Conservation (phyloP, 306 rosid genomes). For the barrel medic (Medicago truncatula) region DNA sequence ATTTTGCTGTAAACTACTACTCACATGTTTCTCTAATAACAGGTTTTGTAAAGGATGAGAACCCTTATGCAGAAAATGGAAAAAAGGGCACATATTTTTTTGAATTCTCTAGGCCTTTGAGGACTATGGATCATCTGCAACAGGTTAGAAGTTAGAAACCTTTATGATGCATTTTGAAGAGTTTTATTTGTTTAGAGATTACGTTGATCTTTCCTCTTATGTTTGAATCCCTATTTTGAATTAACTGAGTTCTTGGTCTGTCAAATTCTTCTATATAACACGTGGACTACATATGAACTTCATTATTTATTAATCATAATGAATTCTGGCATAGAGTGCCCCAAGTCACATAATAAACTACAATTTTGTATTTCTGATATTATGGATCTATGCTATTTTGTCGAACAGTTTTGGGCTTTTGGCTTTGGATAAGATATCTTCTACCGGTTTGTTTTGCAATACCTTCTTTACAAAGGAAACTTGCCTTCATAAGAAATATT, state of each 20-base stretch:
- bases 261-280: constrained; percentile 29
- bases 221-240: background rate
- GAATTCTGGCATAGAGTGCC: background rate
- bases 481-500: constrained; percentile 22
- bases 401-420: constrained; percentile 28
- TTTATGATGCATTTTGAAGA: constrained; percentile 35
- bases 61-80: constrained; percentile 79
- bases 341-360: constrained; percentile 13
- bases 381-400: constrained; percentile 7
- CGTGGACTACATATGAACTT: constrained; percentile 5
- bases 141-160: constrained; percentile 74
- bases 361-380: background rate
- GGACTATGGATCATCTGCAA: constrained; percentile 94
- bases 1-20: constrained; percentile 25
- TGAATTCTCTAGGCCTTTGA: constrained; percentile 94
- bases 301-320: constrained; percentile 24
- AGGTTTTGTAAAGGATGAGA: constrained; percentile 87
- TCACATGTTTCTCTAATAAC: constrained; percentile 34
- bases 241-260: constrained; percentile 21
- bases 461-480: constrained; percentile 7
- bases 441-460: constrained; percentile 15
- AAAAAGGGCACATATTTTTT: constrained; percentile 80
- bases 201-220: constrained; percentile 20
- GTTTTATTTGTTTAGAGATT: constrained; percentile 33
- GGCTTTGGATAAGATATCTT: constrained; percentile 20